Conservation (phyloP, 805 yeast species). For the Yarrowia porcina region DNA sequence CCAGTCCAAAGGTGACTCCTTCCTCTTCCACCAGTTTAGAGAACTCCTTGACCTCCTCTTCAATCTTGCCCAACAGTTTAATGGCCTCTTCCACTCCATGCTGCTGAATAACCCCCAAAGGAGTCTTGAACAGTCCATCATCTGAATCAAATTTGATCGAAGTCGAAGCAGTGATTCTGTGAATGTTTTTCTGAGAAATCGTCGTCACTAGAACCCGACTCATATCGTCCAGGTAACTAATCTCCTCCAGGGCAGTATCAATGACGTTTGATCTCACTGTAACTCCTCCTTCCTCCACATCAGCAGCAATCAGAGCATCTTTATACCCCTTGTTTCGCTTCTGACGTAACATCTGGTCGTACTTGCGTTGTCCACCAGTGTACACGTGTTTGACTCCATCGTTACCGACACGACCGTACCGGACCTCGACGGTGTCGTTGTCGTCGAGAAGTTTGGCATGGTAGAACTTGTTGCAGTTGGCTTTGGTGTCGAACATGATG, state of each 20-base stretch:
- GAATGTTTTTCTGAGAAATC: conserved; percentile 4
- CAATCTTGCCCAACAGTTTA: conserved; percentile 53
- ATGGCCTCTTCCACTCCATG: conserved; percentile 14
- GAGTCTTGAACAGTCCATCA: conserved; percentile 19
- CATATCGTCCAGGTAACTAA: conserved; percentile 10
- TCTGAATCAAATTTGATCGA: conserved; percentile 16
- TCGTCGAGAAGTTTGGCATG: conserved; percentile 50
- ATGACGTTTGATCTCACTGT: conserved; percentile 3
- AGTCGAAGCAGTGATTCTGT: conserved; percentile 9
- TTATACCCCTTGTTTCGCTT: conserved; percentile 23
- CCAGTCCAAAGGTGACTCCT: background rate
- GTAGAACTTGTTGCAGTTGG: conserved; percentile 56
- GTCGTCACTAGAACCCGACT: conserved; percentile 11
- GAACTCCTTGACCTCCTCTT: conserved; percentile 50
- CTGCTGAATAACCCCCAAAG: conserved; percentile 18
- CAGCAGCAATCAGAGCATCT: conserved; percentile 18
- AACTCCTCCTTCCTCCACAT: conserved; percentile 9
- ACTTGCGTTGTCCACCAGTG: conserved; percentile 12
- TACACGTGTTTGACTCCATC: conserved; percentile 4
- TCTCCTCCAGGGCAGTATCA: conserved; percentile 22
- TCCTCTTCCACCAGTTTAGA: conserved; percentile 36
- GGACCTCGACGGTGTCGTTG: conserved; percentile 48
- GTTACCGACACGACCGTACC: conserved; percentile 40
- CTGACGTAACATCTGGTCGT: conserved; percentile 9
- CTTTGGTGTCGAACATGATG: conserved; percentile 54